Evolutionary conservation across 148 eudicot species (phyloP).

Genomic region (Arctostaphylos glauca): DNA sequence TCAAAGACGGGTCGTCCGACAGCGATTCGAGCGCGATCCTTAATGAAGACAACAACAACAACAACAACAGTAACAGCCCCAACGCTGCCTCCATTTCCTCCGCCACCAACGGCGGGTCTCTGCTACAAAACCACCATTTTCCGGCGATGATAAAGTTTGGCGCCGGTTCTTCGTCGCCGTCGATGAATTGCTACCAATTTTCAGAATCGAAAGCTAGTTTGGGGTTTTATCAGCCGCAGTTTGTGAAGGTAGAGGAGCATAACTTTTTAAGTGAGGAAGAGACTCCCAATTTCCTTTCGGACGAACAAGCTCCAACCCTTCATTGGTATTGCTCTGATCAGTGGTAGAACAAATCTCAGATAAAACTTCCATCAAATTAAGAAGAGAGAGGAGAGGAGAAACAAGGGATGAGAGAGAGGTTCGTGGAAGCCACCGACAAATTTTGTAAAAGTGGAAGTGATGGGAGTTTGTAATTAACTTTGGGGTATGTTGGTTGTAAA

Average conservation of each 20-base stretch:
- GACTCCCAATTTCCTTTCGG: constrained; percentile 56
- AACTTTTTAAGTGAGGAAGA: constrained; percentile 82
- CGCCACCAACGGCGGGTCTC: constrained; percentile 12
- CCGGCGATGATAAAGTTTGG: constrained; percentile 9
- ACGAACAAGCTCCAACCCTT: constrained; percentile 33
- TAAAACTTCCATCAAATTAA: not conserved
- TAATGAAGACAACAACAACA: constrained; percentile 53
- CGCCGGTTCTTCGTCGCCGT: constrained; percentile 20
- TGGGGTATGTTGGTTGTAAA: constrained; percentile 13
- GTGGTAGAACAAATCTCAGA: constrained; percentile 17
- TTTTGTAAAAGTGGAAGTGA: constrained; percentile 13
- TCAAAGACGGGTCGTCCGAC: constrained; percentile 69
- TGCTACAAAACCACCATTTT: constrained; percentile 26
- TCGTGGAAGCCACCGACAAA: not conserved
- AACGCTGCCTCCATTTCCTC: constrained; percentile 39
- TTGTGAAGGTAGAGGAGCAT: constrained; percentile 85
- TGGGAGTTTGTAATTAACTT: constrained; percentile 6
- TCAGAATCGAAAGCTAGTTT: constrained; percentile 32
- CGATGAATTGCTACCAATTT: constrained; percentile 32
- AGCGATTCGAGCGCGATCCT: constrained; percentile 90
- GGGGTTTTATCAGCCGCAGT: constrained; percentile 54
- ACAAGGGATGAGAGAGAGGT: not conserved
- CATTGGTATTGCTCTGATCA: constrained; percentile 29
- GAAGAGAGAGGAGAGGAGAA: not conserved
- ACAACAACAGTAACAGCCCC: constrained; percentile 30